A percentile compares a stretch with the other conserved stretches of the same genome.
These are phyloP conservation scores for Serendipita indica DNA, from an alignment of 768 basidiomycete genomes.

Conservation along the genomic window DNA sequence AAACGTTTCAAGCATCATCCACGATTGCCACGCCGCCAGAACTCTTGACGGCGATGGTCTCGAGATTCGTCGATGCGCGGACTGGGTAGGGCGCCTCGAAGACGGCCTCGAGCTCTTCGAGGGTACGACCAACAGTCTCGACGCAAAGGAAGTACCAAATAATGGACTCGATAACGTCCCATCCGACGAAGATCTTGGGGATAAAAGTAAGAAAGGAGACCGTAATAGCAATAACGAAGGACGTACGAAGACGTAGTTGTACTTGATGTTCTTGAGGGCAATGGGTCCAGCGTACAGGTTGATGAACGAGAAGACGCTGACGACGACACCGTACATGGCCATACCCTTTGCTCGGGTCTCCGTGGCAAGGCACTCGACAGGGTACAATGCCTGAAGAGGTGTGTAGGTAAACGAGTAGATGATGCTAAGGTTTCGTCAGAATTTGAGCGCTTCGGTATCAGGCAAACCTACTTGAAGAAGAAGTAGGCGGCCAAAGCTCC, in stretches of 20 bases:
- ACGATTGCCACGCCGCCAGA: constrained; percentile 15
- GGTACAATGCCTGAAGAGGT: constrained; percentile 43
- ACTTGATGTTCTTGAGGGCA: constrained; percentile 27
- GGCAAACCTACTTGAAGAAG: constrained; percentile 33
- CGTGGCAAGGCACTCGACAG: constrained; percentile 40
- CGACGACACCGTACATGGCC: constrained; percentile 31
- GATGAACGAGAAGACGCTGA: constrained; percentile 20
- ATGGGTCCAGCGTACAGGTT: constrained; percentile 39
- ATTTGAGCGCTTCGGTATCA: not conserved
- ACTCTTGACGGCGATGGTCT: constrained; percentile 19
- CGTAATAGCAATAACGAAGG: not conserved
- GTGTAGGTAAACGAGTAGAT: constrained; percentile 41
- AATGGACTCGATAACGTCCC: constrained; percentile 18
- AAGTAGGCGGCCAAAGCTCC: constrained; percentile 25
- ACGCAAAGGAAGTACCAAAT: constrained; percentile 20
- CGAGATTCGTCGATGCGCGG: constrained; percentile 19
- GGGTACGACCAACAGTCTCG: constrained; percentile 21
- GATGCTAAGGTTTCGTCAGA: not conserved
- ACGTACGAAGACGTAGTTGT: constrained; percentile 23
- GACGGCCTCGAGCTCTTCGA: constrained; percentile 25
- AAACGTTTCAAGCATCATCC: constrained; percentile 10
- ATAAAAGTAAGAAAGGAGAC: not conserved
- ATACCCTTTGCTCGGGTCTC: constrained; percentile 49
- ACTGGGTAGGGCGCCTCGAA: constrained; percentile 23
- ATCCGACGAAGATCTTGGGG: constrained; percentile 19